Evolutionary conservation across 2,329 filamentous ascomycete genomes (phyloP), one percentile per base, ranked within the genome.

Genomic region (Neurospora crassa): DNA sequence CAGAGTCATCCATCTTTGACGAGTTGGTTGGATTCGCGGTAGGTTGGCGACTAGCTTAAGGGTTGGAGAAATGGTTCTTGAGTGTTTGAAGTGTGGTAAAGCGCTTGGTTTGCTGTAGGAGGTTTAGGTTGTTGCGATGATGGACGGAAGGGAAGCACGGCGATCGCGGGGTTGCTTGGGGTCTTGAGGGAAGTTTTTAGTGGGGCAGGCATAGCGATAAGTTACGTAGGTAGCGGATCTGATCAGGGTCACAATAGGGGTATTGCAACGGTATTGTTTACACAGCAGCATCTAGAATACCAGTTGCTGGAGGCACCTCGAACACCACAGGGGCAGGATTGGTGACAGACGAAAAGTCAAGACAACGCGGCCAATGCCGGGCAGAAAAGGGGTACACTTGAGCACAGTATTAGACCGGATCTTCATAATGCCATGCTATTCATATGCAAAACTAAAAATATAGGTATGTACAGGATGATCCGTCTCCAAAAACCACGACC

Each of bases 1-100:
- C 81, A 63, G 79, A 79, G 78, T 82, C 81, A n/a, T 78, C 80
- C 81, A 81, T 81, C 68, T 69, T 75, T 45, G 18, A 18, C 42
- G 14, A 11, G 14, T 63, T 63, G 29, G 16, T 37, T 11, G 53
- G 3, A 63, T 63, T 63, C 53, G 53, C 16, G 53, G 16, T 34
- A 37, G 3, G 29, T 63, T 63, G 53, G 53, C 53, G 53, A 63
- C 53, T 37, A 11, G 29, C 0, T 11, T 34, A 4, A 37, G 18
- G 29, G 3, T 34, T 10, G 1, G 18, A 34, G 24, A 34, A 63
- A 34, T 18, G 16, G 4, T 63, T 63, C 8, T 34, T 7, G 53
- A 18, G 29, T 37, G 16, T 34, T 29, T 6, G 20, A 3, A 29
- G 20, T 24, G 3, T 7, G 34, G 20, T 18, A 11, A 42, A 29